A percentile compares a stretch with the other conserved stretches of the same genome.
phyloP scores from a whole-genome alignment of 257 asterid species.

The Mentha longifolia region DNA sequence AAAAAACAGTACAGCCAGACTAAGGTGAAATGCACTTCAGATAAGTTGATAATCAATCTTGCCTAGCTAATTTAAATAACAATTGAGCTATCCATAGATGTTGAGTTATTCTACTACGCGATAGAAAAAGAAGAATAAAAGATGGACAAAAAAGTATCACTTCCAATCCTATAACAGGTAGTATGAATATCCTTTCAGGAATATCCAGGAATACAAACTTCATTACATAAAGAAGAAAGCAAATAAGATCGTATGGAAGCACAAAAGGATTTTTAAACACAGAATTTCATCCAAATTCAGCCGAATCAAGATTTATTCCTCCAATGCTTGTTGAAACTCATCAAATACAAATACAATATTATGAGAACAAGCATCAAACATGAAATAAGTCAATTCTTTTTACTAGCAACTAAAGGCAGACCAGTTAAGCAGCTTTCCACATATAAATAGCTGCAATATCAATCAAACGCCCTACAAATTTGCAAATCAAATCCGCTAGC shows the following conservation, averaged over 20 bases:
- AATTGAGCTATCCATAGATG: not conserved
- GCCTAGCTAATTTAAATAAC: not conserved
- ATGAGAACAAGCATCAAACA: constrained; percentile 17
- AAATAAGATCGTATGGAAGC: not conserved
- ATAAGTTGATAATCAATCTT: not conserved
- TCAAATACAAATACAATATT: not conserved
- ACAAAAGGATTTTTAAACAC: not conserved
- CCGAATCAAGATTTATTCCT: constrained; percentile 17
- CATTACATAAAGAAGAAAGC: not conserved
- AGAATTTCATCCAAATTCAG: constrained; percentile 21
- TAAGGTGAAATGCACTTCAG: constrained; percentile 20
- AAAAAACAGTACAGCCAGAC: not conserved
- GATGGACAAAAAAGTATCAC: not conserved
- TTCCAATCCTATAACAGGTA: not conserved
- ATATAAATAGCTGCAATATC: not conserved
- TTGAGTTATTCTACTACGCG: not conserved
- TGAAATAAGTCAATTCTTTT: constrained; percentile 13
- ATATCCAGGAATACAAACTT: not conserved
- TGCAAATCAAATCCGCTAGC: not conserved
- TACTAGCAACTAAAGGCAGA: constrained; percentile 10
- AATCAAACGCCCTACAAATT: constrained; percentile 18
- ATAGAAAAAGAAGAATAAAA: not conserved
- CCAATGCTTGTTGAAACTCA: not conserved
- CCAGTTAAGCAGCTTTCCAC: constrained; percentile 24
- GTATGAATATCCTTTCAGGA: not conserved